phyloP scores from a whole-genome alignment of 148 eudicot species.

The Diospyros lotus region DNA sequence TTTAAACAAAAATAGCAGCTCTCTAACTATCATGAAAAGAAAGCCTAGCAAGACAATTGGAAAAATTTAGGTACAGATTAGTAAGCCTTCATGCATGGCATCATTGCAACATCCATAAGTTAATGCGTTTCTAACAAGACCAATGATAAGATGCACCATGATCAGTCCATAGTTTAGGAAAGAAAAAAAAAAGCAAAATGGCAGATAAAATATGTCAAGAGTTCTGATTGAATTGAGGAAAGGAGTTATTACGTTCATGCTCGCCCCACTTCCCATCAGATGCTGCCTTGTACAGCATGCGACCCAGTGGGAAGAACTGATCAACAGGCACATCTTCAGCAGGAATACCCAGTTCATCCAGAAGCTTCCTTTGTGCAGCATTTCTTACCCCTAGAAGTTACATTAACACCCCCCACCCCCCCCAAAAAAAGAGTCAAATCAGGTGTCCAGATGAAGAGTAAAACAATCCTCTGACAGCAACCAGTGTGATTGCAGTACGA shows the following conservation, averaged over 20 bases:
- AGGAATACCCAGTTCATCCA: conserved; percentile 88
- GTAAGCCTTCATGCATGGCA: neutral
- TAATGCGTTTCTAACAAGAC: neutral
- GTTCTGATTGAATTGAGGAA: neutral
- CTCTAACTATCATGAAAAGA: neutral
- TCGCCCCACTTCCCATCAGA: conserved; percentile 99
- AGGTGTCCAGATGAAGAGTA: neutral
- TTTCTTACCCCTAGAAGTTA: conserved; percentile 69
- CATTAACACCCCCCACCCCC: too few relatives aligned
- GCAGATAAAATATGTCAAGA: neutral
- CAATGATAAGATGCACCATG: neutral
- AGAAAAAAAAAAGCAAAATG: neutral
- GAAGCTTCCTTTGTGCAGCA: conserved; percentile 95
- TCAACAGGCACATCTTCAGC: conserved; percentile 94
- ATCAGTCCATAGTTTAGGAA: neutral
- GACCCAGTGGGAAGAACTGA: conserved; percentile 79
- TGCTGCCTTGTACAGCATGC: conserved; percentile 94
- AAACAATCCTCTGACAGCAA: neutral
- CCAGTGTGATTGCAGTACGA: too few relatives aligned
- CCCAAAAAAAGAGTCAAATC: too few relatives aligned
- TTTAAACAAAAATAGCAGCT: neutral
- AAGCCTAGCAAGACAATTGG: neutral
- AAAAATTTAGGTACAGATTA: neutral
- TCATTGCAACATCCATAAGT: neutral
- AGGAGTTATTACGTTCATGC: conserved; percentile 64